phyloP scores from a whole-genome alignment of 768 basidiomycete genomes.

The Cubamyces sp. region DNA sequence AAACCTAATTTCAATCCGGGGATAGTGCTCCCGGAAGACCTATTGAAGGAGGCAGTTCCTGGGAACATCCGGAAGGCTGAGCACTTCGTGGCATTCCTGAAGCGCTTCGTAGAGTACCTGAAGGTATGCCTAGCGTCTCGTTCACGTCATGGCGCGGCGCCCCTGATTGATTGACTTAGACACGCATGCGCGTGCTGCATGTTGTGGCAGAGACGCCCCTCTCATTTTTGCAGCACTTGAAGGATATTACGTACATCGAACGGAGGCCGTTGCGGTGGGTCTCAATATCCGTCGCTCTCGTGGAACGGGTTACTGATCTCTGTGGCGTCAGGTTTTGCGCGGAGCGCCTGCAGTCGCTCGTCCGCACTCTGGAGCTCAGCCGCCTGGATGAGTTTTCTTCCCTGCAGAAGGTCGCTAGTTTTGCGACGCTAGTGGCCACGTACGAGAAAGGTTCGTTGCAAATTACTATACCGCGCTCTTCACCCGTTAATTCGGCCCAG shows the following conservation, averaged over 20 bases:
- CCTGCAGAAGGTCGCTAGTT: constrained; percentile 93
- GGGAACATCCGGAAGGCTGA: constrained; percentile 99
- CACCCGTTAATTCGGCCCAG: constrained; percentile 43
- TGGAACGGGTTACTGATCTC: constrained; percentile 8
- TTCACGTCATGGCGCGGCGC: constrained; percentile 2
- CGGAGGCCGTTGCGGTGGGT: constrained; percentile 84
- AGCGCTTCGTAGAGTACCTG: constrained; percentile 97
- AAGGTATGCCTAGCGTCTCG: constrained; percentile 58
- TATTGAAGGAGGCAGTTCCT: constrained; percentile 93
- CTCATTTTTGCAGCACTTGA: constrained; percentile 96
- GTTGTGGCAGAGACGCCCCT: constrained; percentile 98
- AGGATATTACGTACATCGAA: constrained; percentile 99
- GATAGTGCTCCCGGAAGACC: constrained; percentile 88
- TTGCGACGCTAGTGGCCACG: constrained; percentile 95
- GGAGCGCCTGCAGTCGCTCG: constrained; percentile 91
- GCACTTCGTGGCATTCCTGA: constrained; percentile 97
- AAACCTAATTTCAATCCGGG: constrained; percentile 12
- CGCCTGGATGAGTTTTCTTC: constrained; percentile 90
- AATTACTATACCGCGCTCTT: constrained; percentile 2
- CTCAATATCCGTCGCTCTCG: neutral
- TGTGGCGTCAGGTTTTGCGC: constrained; percentile 80
- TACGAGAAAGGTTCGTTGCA: constrained; percentile 86
- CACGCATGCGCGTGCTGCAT: constrained; percentile 98
- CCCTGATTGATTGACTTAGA: constrained; percentile 50
- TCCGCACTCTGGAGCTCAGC: constrained; percentile 87